Conservation (phyloP, 1,284 basidiomycete species). For the Naganishia sp. region DNA sequence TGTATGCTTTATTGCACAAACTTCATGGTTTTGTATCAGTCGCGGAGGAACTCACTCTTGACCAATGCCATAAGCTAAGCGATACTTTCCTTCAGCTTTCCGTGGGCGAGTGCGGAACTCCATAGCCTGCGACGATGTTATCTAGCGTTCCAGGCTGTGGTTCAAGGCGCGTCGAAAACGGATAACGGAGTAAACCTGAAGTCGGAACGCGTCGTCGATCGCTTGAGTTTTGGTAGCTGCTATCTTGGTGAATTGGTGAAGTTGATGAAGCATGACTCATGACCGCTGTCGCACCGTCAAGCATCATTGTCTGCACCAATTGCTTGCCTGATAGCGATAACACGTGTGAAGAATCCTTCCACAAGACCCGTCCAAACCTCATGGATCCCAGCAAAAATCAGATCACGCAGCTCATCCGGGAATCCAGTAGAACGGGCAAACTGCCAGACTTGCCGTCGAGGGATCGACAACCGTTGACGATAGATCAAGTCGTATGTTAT, state of each 20-base stretch:
- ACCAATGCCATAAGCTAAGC: not conserved
- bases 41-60: too few species aligned
- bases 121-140: too few species aligned
- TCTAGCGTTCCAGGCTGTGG: too few species aligned
- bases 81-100: not conserved
- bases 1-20: constrained; percentile 8
- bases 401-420: constrained; percentile 8
- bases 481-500: constrained; percentile 13
- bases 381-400: constrained; percentile 20
- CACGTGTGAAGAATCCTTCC: too few species aligned
- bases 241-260: not conserved
- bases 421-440: constrained; percentile 12
- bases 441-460: constrained; percentile 23
- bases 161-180: too few species aligned
- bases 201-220: constrained; percentile 18
- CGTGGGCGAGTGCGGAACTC: too few species aligned
- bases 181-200: not conserved
- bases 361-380: too few species aligned
- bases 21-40: not conserved
- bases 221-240: not conserved
- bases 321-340: too few species aligned
- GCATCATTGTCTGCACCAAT: too few species aligned
- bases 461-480: constrained; percentile 21
- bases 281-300: not conserved
- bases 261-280: constrained; percentile 22